phyloP scores from a whole-genome alignment of 208 protist genomes.

The Trypanosoma scelopori region DNA sequence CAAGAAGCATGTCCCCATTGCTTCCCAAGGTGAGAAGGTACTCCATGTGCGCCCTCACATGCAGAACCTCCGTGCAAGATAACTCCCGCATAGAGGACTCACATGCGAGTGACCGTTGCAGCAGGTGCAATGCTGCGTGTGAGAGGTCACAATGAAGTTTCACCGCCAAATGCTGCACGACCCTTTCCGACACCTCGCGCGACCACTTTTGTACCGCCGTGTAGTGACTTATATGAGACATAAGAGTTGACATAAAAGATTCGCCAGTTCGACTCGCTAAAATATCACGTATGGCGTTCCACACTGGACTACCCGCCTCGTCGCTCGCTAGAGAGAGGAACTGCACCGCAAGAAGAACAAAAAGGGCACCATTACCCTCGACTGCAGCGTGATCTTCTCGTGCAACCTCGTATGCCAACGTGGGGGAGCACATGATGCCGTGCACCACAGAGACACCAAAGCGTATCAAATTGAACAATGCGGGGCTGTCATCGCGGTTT shows the following conservation, averaged over 20 bases:
- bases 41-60: constrained; percentile 14
- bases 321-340: background rate
- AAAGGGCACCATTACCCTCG: constrained; percentile 4
- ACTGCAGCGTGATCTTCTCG: constrained; percentile 17
- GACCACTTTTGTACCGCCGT: constrained; percentile 15
- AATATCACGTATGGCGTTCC: constrained; percentile 5
- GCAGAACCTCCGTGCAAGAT: constrained; percentile 12
- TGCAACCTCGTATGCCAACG: constrained; percentile 2
- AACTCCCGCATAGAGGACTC: background rate
- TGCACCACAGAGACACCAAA: constrained; percentile 12
- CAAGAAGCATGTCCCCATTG: background rate
- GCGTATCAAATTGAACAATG: background rate
- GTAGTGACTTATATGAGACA: constrained; percentile 21
- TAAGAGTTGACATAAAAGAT: constrained; percentile 12
- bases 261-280: constrained; percentile 6
- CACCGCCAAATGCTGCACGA: constrained; percentile 2
- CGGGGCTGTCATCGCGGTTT: background rate
- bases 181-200: constrained; percentile 6
- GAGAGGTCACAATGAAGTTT: constrained; percentile 5
- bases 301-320: background rate
- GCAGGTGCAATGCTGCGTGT: constrained; percentile 12
- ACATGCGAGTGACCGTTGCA: background rate
- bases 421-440: constrained; percentile 8
- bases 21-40: constrained; percentile 16
- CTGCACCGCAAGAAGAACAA: constrained; percentile 12